Conservation (phyloP, 352 stramenopile genomes). For the Globisporangium paroecandrum region DNA sequence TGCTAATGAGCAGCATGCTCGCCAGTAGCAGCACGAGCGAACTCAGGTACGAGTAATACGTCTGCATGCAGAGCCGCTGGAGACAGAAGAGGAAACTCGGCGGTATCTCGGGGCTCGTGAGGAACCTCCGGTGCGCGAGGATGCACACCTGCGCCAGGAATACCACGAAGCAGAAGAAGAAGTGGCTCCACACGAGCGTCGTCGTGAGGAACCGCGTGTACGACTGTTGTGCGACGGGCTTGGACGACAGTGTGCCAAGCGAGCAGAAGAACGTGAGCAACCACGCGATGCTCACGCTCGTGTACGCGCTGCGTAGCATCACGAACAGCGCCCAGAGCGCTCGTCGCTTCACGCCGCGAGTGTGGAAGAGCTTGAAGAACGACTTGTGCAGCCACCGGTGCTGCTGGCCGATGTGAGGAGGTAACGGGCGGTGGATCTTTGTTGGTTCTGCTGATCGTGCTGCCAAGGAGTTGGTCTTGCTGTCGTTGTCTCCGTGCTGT, state of each 20-base stretch:
- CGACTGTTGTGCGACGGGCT: constrained; percentile 1
- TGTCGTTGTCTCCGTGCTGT: background rate
- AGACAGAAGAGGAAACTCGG: background rate
- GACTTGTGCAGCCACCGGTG: background rate
- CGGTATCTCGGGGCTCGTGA: background rate
- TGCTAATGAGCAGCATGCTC: background rate
- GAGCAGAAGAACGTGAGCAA: constrained; percentile 6
- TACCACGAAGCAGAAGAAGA: constrained; percentile 3
- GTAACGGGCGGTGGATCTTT: background rate
- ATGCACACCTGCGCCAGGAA: constrained; percentile 4
- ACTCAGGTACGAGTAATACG: constrained; percentile 7
- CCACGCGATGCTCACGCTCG: constrained; percentile 1
- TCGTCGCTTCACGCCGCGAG: background rate
- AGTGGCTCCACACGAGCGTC: constrained; percentile 5
- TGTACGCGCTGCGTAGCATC: constrained; percentile 5
- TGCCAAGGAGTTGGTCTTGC: background rate
- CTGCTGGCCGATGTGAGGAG: background rate
- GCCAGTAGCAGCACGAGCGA: constrained; percentile 3
- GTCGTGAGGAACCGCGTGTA: background rate
- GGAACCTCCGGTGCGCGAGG: background rate
- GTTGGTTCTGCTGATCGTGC: background rate
- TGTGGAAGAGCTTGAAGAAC: background rate
- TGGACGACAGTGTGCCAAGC: constrained; percentile 20
- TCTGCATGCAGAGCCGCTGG: background rate
- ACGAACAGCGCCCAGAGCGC: background rate